Base-by-base conservation (phyloP, 306 rosid species). In the Malus sieversii region DNA sequence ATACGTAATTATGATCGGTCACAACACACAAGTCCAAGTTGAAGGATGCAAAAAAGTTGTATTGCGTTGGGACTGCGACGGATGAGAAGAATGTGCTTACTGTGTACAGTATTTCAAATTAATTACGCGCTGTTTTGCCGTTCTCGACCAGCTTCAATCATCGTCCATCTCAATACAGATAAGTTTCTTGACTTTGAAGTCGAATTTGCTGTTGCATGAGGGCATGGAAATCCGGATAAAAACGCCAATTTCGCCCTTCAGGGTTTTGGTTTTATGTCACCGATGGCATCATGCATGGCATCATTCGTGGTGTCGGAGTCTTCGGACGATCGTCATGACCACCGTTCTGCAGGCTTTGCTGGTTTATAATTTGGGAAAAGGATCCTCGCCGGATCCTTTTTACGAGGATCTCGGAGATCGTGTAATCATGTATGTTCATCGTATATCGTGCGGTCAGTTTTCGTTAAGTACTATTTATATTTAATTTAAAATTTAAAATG, bases 111-210 rank as follows among this genome's bases (percentile, higher is more conserved):
- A 15, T 48, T 15, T 48, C 3, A 48, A 48, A 6, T 48, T 8
- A 48, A 15, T 15, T 1, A 48, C 3, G 6, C 0, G 1, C 0
- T 5, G 1, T 48, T 1, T 14, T 2, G 0, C 3, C 16, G 1
- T 15, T 48, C 1, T 15, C 3, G 8, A 15, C 15, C 0, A 48
- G 6, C 20, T 5, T 48, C 2, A 0, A 15, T 4, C 16, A 48
- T 15, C 16, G 0, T 15, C 3, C 55, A 48, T 48, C 8, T 8
- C 20, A 1, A 48, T 1, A 16, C 20, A 48, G 3, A 48, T 5
- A 48, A 15, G 35, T 2, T 14, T 23, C 19, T 13, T 0, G 35
- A 64, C 4, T 63, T 63, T 64, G 72, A 42, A 27, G 35, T 16
- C 4, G 42, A 0, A 45, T 46, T 27, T 70, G 14, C 12, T 16